A percentile compares a stretch with the other conserved stretches of the same genome.
These are phyloP conservation scores for Bodo saltans DNA, from an alignment of 78 protist genomes.

Conservation along the genomic window DNA sequence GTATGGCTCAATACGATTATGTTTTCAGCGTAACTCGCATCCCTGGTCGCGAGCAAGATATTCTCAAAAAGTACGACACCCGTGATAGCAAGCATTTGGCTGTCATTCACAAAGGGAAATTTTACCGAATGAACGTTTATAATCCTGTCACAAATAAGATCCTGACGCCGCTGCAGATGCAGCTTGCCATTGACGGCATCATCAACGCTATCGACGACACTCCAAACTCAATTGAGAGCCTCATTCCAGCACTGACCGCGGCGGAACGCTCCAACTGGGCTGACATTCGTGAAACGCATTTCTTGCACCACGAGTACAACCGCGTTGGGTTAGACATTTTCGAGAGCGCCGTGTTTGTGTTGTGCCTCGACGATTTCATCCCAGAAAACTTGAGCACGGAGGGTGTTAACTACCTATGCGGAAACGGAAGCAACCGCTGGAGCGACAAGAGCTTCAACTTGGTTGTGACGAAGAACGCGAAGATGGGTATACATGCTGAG, in stretches of 20 bases:
- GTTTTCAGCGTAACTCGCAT: constrained; percentile 49
- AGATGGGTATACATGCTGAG: constrained; percentile 15
- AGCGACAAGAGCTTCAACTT: constrained; percentile 46
- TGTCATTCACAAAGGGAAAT: neutral
- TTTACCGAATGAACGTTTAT: neutral
- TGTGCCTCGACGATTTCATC: constrained; percentile 35
- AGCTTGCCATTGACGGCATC: neutral
- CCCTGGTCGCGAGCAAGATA: constrained; percentile 51
- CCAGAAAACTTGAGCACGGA: neutral
- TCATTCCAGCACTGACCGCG: constrained; percentile 32
- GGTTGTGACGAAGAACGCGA: constrained; percentile 10
- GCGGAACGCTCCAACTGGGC: constrained; percentile 46
- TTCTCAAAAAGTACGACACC: neutral
- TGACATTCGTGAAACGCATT: neutral
- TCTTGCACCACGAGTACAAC: constrained; percentile 18
- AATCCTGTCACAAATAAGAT: neutral
- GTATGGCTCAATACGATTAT: constrained; percentile 62
- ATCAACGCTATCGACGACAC: neutral
- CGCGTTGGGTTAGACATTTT: neutral
- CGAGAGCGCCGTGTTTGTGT: constrained; percentile 42
- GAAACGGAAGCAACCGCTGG: constrained; percentile 44
- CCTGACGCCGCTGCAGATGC: constrained; percentile 12
- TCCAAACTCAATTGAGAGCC: neutral
- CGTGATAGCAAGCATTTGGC: constrained; percentile 3
- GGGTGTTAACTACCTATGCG: neutral